A percentile compares a stretch with the other conserved stretches of the same genome.
Evolutionary conservation across 169 alveolate species (phyloP).

Genomic region (Plasmodium billcollinsi): DNA sequence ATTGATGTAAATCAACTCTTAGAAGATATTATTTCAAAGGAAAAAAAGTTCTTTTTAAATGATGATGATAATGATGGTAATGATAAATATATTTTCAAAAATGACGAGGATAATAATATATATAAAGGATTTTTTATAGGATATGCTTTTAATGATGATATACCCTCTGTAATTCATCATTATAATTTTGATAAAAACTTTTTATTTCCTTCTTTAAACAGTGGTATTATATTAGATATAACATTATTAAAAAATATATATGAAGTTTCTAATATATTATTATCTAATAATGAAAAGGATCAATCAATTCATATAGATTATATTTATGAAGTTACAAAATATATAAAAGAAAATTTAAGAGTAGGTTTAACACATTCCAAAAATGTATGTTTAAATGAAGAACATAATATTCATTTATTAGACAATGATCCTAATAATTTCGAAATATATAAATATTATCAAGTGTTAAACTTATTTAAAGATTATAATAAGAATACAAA

Average conservation of each 20-base stretch:
- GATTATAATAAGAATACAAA: neutral
- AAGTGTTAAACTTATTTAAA: slow-evolving; percentile 11
- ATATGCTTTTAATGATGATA: slow-evolving; percentile 13
- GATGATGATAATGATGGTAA: slow-evolving; percentile 7
- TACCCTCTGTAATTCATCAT: neutral
- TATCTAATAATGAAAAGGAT: neutral
- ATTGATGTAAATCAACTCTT: neutral
- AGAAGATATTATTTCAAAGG: slow-evolving; percentile 1
- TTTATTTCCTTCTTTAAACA: slow-evolving; percentile 26
- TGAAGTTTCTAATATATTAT: neutral
- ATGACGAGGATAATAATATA: neutral
- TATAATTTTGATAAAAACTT: neutral
- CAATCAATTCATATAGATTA: slow-evolving; percentile 4
- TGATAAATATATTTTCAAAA: slow-evolving; percentile 19
- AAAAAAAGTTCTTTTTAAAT: slow-evolving; percentile 2
- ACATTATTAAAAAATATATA: slow-evolving; percentile 26
- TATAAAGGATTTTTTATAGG: slow-evolving; percentile 34
- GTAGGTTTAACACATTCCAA: slow-evolving; percentile 39
- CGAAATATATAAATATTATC: slow-evolving; percentile 42
- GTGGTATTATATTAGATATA: slow-evolving; percentile 40
- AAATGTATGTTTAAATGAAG: slow-evolving; percentile 31
- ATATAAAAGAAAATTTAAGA: slow-evolving; percentile 7
- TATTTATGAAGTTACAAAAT: slow-evolving; percentile 25
- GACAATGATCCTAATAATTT: slow-evolving; percentile 30
- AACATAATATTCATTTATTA: slow-evolving; percentile 12